Evolutionary conservation across 2,329 filamentous ascomycete species (phyloP).

Genomic region (Chalaropsis ovoidea): DNA sequence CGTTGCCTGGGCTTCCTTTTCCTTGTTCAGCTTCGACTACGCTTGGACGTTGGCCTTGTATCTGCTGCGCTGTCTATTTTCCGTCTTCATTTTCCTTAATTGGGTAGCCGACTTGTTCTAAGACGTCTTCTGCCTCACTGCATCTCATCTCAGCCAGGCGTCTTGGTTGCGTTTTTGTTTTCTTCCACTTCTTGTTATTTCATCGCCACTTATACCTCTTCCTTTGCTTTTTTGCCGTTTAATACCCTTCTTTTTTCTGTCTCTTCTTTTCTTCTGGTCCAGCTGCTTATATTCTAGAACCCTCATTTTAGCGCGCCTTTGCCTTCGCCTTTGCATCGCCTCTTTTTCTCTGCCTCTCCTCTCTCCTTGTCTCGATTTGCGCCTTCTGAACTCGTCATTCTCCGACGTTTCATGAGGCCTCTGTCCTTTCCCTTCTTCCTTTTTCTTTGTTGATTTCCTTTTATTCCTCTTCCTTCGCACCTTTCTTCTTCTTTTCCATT

Average conservation of each 20-base stretch:
- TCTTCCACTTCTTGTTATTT: neutral
- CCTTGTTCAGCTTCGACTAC: neutral
- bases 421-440: neutral
- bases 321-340: conserved; percentile 21
- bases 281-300: conserved; percentile 23
- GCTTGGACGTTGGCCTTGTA: conserved; percentile 11
- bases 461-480: neutral
- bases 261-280: conserved; percentile 17
- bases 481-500: neutral
- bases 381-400: neutral
- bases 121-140: conserved; percentile 1
- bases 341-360: conserved; percentile 14
- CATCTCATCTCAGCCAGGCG: neutral
- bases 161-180: neutral
- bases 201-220: conserved; percentile 10
- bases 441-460: neutral
- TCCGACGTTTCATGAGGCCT: conserved; percentile 15
- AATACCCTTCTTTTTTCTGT: conserved; percentile 14
- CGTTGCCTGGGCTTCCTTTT: neutral
- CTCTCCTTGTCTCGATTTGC: conserved; percentile 2
- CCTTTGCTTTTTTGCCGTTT: neutral
- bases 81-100: conserved; percentile 8
- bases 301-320: conserved; percentile 18
- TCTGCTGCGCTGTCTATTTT: conserved; percentile 13
- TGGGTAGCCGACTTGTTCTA: conserved; percentile 4